Evolutionary conservation across 2,329 filamentous ascomycete genomes (phyloP).

Genomic region (Cladosporium sp.): DNA sequence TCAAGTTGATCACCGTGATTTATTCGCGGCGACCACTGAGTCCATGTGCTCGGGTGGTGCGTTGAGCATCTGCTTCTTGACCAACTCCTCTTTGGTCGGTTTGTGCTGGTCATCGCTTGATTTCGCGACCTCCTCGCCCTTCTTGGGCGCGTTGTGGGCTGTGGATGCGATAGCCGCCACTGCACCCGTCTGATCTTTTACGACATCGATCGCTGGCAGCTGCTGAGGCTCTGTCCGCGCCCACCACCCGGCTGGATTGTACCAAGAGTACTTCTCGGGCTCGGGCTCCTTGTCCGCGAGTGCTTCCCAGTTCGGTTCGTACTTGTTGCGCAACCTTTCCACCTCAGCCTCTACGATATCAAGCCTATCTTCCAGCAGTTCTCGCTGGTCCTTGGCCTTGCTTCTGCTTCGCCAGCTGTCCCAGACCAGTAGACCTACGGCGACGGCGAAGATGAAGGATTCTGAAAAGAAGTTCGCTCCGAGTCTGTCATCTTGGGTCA

Average conservation of each 20-base stretch:
- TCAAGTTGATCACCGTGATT: slow-evolving; percentile 26
- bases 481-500: slow-evolving; percentile 34
- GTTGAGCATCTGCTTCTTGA: slow-evolving; percentile 11
- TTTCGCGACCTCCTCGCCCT: background rate
- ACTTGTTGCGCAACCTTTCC: slow-evolving; percentile 37
- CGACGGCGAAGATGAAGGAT: slow-evolving; percentile 65
- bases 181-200: background rate
- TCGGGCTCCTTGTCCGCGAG: slow-evolving; percentile 38
- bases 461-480: slow-evolving; percentile 70
- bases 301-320: slow-evolving; percentile 35
- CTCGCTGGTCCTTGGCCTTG: slow-evolving; percentile 60
- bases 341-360: slow-evolving; percentile 56
- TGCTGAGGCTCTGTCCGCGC: slow-evolving; percentile 24
- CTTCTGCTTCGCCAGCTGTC: slow-evolving; percentile 62
- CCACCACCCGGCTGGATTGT: slow-evolving; percentile 33
- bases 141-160: background rate
- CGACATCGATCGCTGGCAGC: background rate
- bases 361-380: slow-evolving; percentile 61
- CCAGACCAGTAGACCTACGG: slow-evolving; percentile 61
- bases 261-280: slow-evolving; percentile 33
- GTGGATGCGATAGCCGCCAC: background rate
- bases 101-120: slow-evolving; percentile 16
- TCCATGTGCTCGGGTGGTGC: slow-evolving; percentile 23
- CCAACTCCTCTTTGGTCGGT: slow-evolving; percentile 16
- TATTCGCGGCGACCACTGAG: slow-evolving; percentile 26